phyloP scores from a whole-genome alignment of 1,139 yeast genomes.

The Hemisphaericaspora lyxosophila region DNA sequence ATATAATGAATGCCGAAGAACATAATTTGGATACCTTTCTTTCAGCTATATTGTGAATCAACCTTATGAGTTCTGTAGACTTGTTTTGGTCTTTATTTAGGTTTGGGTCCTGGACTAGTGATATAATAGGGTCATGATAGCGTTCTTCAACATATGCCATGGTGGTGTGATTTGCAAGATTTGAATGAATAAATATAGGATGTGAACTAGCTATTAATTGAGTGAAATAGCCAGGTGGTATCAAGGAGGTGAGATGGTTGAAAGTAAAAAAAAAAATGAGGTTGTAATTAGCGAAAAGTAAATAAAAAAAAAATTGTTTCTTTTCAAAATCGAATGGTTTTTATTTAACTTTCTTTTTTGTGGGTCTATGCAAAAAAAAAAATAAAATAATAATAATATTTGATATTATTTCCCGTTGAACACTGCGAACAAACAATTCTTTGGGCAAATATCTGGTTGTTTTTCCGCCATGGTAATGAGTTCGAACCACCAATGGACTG shows the following conservation, averaged over 20 bases:
- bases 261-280: background rate
- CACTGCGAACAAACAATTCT: too few relatives aligned
- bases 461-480: too few relatives aligned
- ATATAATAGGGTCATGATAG: slow-evolving; percentile 50
- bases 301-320: background rate
- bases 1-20: slow-evolving; percentile 45
- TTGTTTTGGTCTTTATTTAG: slow-evolving; percentile 46
- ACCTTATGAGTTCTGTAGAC: slow-evolving; percentile 37
- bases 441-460: too few relatives aligned
- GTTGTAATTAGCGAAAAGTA: background rate
- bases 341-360: too few relatives aligned
- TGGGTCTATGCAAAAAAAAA: background rate
- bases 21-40: slow-evolving; percentile 51
- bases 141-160: slow-evolving; percentile 20
- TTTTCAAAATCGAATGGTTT: background rate
- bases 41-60: slow-evolving; percentile 47
- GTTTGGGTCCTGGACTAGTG: slow-evolving; percentile 49
- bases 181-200: background rate
- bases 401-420: too few relatives aligned
- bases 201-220: background rate
- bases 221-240: background rate
- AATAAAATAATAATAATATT: too few relatives aligned
- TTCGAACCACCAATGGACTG: too few relatives aligned
- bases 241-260: background rate
- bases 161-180: background rate